Evolutionary conservation across 2,329 filamentous ascomycete species (phyloP), one percentile per base, ranked within the genome.

Genomic region (Epicoccum nigrum): DNA sequence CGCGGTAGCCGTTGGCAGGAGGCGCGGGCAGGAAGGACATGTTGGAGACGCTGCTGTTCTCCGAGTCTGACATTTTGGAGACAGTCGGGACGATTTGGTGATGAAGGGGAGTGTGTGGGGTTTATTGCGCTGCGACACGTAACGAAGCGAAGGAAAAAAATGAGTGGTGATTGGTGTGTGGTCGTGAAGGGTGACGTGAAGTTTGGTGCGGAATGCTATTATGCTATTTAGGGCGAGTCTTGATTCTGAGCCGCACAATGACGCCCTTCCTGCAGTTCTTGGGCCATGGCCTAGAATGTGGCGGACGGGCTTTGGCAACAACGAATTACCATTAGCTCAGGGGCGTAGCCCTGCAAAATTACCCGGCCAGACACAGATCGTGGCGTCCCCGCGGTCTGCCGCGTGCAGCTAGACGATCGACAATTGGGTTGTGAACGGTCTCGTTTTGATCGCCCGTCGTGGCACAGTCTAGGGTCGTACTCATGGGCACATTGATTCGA

Each of bases 251-350:
- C 49, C 38, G 43, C 43, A 43, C 49, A 15, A 52, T 52, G 49
- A 52, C 49, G 49, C 49, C 42, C 43, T 51, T 52, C 37, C 43
- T 51, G 43, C 49, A 51, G 48, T 46, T 39, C 38, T 41, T 41
- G 35, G 41, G 40, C 41, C 28, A 37, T 41, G 27, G 32, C 37
- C 38, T 32, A 52, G 43, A 52, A 47, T 44, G 39, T 47, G 49
- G 49, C 43, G 49, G 46, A n/a, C 32, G 33, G 15, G 7, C 25
- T 34, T 23, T 25, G 43, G 25, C 43, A 32, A 33, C 49, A 47
- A 41, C 49, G 49, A 40, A 44, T 47, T 11, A 27, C 33, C 20
- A 35, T 20, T 47, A 52, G 49, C 28, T 52, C 49, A 52, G 44
- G 44, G 48, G 49, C 2, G 9, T 11, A 19, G 21, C 37, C 37